Evolutionary conservation across 805 yeast species (phyloP).

Genomic region (Pichia californica): DNA sequence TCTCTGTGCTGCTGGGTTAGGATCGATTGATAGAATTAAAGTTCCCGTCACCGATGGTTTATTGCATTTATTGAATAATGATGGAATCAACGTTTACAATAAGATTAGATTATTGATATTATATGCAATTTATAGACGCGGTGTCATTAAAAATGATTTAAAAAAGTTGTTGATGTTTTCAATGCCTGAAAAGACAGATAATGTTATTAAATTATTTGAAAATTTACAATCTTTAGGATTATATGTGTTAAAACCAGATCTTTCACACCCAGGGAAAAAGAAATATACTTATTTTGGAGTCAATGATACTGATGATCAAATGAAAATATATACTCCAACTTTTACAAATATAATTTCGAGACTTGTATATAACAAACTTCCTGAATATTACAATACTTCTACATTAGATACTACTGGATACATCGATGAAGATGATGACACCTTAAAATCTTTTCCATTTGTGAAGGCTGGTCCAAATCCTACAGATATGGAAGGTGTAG

Average conservation of each 20-base stretch:
- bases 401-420: conserved; percentile 10
- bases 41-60: conserved; percentile 51
- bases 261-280: conserved; percentile 37
- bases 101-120: conserved; percentile 68
- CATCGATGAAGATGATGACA: conserved; percentile 27
- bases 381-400: conserved; percentile 22
- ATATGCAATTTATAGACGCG: conserved; percentile 78
- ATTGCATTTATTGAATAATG: conserved; percentile 44
- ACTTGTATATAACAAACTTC: conserved; percentile 22
- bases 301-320: conserved; percentile 18
- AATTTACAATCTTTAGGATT: conserved; percentile 43
- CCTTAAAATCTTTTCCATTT: conserved; percentile 49
- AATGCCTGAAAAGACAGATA: conserved; percentile 24
- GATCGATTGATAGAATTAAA: conserved; percentile 55
- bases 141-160: conserved; percentile 68
- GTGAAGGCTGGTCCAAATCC: conserved; percentile 30
- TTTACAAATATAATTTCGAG: conserved; percentile 23
- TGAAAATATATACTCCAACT: conserved; percentile 24
- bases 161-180: conserved; percentile 58
- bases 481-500: conserved; percentile 9
- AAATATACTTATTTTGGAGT: conserved; percentile 51
- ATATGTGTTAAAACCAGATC: conserved; percentile 31
- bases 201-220: conserved; percentile 47
- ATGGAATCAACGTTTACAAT: conserved; percentile 46
- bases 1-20: conserved; percentile 62